Conservation (phyloP, 1,139 yeast species). For the Groenewaldozyma auringiensis region DNA sequence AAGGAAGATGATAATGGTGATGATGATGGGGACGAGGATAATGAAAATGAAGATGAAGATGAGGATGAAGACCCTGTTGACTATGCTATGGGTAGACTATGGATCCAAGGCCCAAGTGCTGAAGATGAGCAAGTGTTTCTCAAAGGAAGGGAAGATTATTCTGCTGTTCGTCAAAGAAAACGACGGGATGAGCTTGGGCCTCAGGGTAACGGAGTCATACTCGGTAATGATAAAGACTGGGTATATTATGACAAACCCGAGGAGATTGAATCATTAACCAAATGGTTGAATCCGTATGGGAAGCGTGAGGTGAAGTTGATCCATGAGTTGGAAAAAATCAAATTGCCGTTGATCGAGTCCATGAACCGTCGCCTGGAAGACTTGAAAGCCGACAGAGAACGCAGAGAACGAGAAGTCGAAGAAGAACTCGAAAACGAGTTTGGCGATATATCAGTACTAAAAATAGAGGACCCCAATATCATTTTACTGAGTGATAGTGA, state of each 20-base stretch:
- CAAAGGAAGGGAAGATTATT: slow-evolving; percentile 14
- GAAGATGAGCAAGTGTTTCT: slow-evolving; percentile 48
- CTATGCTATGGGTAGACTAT: slow-evolving; percentile 75
- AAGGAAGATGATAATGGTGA: slow-evolving; percentile 24
- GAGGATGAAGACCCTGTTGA: slow-evolving; percentile 45
- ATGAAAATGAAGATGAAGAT: slow-evolving; percentile 18
- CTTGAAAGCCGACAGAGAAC: slow-evolving; percentile 33
- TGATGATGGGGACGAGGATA: slow-evolving; percentile 33
- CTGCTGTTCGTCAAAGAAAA: slow-evolving; percentile 29
- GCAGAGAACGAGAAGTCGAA: slow-evolving; percentile 18
- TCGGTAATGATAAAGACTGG: slow-evolving; percentile 54
- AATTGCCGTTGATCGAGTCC: slow-evolving; percentile 49
- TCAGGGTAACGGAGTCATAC: slow-evolving; percentile 56
- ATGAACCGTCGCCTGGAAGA: slow-evolving; percentile 48
- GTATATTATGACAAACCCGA: slow-evolving; percentile 58
- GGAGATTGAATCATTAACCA: slow-evolving; percentile 49
- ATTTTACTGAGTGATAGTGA: slow-evolving; percentile 6
- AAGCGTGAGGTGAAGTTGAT: slow-evolving; percentile 59
- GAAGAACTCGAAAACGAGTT: slow-evolving; percentile 17
- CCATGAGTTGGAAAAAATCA: slow-evolving; percentile 46
- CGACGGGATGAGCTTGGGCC: slow-evolving; percentile 43
- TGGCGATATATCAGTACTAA: slow-evolving; percentile 9
- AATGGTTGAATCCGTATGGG: slow-evolving; percentile 75
- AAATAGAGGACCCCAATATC: slow-evolving; percentile 9
- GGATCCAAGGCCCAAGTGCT: slow-evolving; percentile 88